phyloP scores from a whole-genome alignment of 306 rosid genomes.

The Trichosanthes truncata region DNA sequence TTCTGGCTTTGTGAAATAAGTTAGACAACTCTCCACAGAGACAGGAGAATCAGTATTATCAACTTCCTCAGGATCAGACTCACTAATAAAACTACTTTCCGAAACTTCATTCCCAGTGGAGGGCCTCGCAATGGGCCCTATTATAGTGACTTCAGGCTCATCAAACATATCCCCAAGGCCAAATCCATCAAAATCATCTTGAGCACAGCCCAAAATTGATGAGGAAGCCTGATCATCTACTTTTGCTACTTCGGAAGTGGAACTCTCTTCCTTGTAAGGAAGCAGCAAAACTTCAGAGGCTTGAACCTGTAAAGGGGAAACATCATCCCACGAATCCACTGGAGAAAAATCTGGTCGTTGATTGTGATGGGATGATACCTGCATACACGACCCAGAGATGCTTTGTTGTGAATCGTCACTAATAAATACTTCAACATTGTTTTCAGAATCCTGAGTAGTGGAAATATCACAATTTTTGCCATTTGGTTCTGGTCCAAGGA shows the following conservation, averaged over 20 bases:
- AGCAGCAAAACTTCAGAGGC: constrained; percentile 61
- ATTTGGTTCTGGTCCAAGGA: constrained; percentile 38
- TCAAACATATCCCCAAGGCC: constrained; percentile 74
- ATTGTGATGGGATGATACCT: constrained; percentile 17
- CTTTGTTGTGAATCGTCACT: constrained; percentile 26
- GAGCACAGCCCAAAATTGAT: constrained; percentile 36
- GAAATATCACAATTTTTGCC: constrained; percentile 25
- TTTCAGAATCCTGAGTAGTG: constrained; percentile 28
- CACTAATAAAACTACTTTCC: constrained; percentile 47
- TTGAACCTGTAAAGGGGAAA: constrained; percentile 63
- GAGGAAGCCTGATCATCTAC: constrained; percentile 54
- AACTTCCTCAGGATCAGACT: constrained; percentile 96
- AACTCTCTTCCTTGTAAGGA: constrained; percentile 60
- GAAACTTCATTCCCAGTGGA: constrained; percentile 31
- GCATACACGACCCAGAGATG: constrained; percentile 32
- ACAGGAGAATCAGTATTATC: constrained; percentile 82
- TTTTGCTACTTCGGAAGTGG: constrained; percentile 29
- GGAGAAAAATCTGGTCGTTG: constrained; percentile 31
- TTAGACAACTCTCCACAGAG: constrained; percentile 83
- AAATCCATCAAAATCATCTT: constrained; percentile 71
- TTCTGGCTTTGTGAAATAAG: constrained; percentile 82
- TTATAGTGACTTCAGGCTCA: constrained; percentile 58
- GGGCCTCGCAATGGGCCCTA: constrained; percentile 66
- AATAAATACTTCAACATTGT: constrained; percentile 16
- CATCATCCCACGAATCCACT: constrained; percentile 51